phyloP scores from a whole-genome alignment of 805 yeast genomes.

The Candida suzukii region DNA sequence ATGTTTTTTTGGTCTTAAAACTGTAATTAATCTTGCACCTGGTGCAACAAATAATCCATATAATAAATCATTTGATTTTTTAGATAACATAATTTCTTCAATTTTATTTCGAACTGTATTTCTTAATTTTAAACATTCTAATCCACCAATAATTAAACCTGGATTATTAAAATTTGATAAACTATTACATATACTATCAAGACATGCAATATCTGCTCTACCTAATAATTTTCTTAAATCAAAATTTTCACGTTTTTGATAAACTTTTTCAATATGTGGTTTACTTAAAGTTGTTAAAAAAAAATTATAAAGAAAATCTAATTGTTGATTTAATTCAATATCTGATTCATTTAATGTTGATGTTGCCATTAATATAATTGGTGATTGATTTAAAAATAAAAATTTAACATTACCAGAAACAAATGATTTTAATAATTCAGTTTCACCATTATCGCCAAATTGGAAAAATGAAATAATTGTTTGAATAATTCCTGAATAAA shows the following conservation, averaged over 20 bases:
- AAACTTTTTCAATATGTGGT: constrained; percentile 64
- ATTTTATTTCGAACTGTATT: constrained; percentile 51
- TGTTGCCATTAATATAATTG: constrained; percentile 68
- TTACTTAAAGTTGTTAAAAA: constrained; percentile 78
- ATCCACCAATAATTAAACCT: constrained; percentile 54
- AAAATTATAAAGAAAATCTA: constrained; percentile 69
- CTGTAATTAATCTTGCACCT: constrained; percentile 57
- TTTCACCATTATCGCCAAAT: constrained; percentile 26
- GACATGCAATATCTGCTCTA: constrained; percentile 63
- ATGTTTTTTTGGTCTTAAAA: constrained; percentile 72
- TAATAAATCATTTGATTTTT: constrained; percentile 47
- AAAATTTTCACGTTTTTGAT: constrained; percentile 65
- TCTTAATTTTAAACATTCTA: constrained; percentile 56
- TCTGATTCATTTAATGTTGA: constrained; percentile 49
- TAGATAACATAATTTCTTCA: constrained; percentile 44
- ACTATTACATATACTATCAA: constrained; percentile 55
- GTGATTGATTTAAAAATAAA: constrained; percentile 54
- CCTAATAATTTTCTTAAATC: constrained; percentile 75
- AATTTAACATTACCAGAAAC: constrained; percentile 45
- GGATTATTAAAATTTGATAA: constrained; percentile 47
- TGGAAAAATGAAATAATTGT: constrained; percentile 70
- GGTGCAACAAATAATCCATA: constrained; percentile 71
- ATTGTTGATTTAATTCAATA: constrained; percentile 49
- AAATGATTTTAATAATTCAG: constrained; percentile 40
- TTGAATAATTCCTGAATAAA: constrained; percentile 74